Evolutionary conservation across 129 eudicot species (phyloP), one percentile per base, ranked within the genome.

Genomic region (Erigeron canadensis): DNA sequence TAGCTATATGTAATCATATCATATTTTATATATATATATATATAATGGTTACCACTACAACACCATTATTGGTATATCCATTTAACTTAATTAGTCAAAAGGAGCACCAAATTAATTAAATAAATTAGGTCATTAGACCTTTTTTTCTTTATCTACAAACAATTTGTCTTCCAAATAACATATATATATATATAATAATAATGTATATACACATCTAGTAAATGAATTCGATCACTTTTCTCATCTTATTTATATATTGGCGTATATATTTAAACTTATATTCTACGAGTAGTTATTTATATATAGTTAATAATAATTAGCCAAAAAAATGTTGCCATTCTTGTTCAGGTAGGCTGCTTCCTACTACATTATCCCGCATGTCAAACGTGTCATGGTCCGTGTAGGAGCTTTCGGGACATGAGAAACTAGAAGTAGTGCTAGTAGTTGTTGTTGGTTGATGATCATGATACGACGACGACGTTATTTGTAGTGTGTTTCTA

Each of bases 281-380:
- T n/a, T n/a, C n/a, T n/a, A n/a, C n/a, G n/a, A n/a, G n/a, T n/a
- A n/a, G n/a, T n/a, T n/a, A n/a, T n/a, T n/a, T n/a, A n/a, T n/a
- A n/a, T n/a, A n/a, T n/a, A n/a, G n/a, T n/a, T n/a, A n/a, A n/a
- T n/a, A n/a, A n/a, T 38, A 71, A 38, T 53, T n/a, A 53, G 37
- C 72, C 16, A 19, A 13, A n/a, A 34, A 61, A 48, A 34, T 40
- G 41, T 63, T 63, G 63, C n/a, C 60, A 48, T 34, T 72, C 68
- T 54, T 54, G 22, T 13, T 38, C 15, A 44, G 61, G 18, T 61
- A 16, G 5, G 54, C 28, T 23, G 43, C 51, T n/a, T n/a, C n/a
- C n/a, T n/a, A n/a, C 43, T 56, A 58, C 41, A 19, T 46, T 46
- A 17, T 63, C 70, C 21, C 15, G 22, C 17, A 21, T 48, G 51